Evolutionary conservation across 805 yeast genomes (phyloP).

Genomic region (Saccharomycopsis olivae): DNA sequence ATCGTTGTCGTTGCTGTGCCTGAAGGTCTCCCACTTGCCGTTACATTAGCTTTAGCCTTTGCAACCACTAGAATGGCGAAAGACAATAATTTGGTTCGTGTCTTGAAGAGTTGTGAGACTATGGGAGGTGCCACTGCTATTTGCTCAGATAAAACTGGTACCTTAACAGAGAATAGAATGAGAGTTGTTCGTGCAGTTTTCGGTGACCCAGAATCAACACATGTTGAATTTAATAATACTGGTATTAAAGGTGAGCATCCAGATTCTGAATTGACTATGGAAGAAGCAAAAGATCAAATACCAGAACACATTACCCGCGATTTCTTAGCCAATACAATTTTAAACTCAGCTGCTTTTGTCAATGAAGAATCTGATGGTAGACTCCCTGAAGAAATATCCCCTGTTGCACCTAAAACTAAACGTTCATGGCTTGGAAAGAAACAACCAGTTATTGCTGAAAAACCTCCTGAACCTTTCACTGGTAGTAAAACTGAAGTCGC

Average conservation of each 20-base stretch:
- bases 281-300: constrained; percentile 17
- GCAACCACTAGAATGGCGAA: constrained; percentile 98
- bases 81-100: constrained; percentile 93
- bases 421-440: constrained; percentile 7
- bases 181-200: constrained; percentile 71
- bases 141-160: constrained; percentile 97
- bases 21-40: constrained; percentile 96
- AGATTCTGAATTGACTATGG: constrained; percentile 13
- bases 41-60: constrained; percentile 90
- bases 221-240: constrained; percentile 39
- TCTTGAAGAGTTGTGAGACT: constrained; percentile 87
- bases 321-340: constrained; percentile 46
- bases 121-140: constrained; percentile 98
- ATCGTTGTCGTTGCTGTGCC: constrained; percentile 98
- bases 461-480: constrained; percentile 47
- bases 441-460: constrained; percentile 20
- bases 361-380: constrained; percentile 25
- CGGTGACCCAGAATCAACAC: constrained; percentile 37
- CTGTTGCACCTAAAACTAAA: constrained; percentile 17
- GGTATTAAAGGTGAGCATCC: constrained; percentile 12
- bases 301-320: constrained; percentile 14
- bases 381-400: constrained; percentile 21
- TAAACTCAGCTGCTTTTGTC: constrained; percentile 90
- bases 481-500: constrained; percentile 97
- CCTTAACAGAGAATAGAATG: constrained; percentile 91